Base-by-base conservation (phyloP, 805 yeast species). In the Nakazawaea siamensis region DNA sequence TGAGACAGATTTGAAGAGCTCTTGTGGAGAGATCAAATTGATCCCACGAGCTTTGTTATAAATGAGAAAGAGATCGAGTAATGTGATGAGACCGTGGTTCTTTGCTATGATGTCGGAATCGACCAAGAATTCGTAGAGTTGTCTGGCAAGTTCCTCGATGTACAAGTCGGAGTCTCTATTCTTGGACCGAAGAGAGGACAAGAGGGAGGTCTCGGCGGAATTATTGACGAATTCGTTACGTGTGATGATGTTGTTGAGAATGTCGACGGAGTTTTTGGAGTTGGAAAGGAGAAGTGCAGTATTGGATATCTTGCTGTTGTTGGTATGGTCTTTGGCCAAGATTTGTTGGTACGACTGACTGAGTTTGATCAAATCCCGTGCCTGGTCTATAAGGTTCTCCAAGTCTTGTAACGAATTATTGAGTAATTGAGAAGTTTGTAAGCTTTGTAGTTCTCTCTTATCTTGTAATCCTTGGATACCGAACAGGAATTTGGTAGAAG, bases 391-490 rank as follows among this genome's bases (percentile, higher is more conserved):
- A 34, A 87, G 60, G 29, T 78, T 77, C 41, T 81, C 79, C 30
- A 88, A 58, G 53, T 86, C 96, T 28, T 76, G 79, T 26, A 88
- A 57, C 0, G 96, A 86, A 28, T 69, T 68, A 24, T 71, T 70
- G 38, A 88, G 58, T 1, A 87, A 64, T 13, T 64, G 51, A 31
- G 80, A 80, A 45, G 78, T 81, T 29, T 70, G 70, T 35, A 66
- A 60, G 9, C 80, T 61, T 41, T 70, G 69, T 28, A 62, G 57
- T 34, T 72, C 77, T 33, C 77, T 73, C 11, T 66, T 55, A 26
- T 62, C 64, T 45, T 85, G 80, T 10, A 87, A 60, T 1, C 83
- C 81, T 42, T 76, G 79, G 8, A 87, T 76, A 1, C 97, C 96
- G 19, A 73, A 62, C 15, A 50, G 49, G 24, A 50, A 42, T 18